phyloP scores from a whole-genome alignment of 768 basidiomycete genomes.

The Rhizopogon sp. region DNA sequence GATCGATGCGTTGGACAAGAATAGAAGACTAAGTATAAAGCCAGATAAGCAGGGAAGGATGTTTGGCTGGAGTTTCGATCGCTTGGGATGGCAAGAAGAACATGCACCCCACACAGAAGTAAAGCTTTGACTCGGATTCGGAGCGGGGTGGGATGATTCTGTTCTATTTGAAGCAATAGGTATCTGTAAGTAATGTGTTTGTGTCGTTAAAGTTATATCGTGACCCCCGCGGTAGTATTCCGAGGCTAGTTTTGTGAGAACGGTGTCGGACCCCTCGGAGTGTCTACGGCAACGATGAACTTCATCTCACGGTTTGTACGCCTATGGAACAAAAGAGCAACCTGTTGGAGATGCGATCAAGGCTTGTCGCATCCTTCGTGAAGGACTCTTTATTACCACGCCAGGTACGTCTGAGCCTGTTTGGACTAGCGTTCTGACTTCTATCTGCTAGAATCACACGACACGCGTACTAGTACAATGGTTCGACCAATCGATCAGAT shows the following conservation, averaged over 20 bases:
- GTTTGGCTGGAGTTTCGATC: constrained; percentile 41
- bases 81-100: constrained; percentile 36
- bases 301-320: not conserved
- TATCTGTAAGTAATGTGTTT: not conserved
- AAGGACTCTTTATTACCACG: constrained; percentile 45
- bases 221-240: not conserved
- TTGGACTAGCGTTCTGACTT: not conserved
- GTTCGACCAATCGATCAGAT: constrained; percentile 32
- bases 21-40: constrained; percentile 27
- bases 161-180: not conserved
- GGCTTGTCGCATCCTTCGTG: constrained; percentile 39
- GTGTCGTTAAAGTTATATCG: not conserved
- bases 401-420: constrained; percentile 12
- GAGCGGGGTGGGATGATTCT: not conserved
- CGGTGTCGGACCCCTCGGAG: not conserved
- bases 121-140: not conserved
- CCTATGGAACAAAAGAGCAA: constrained; percentile 33
- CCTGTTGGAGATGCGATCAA: constrained; percentile 41
- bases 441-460: constrained; percentile 17
- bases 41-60: constrained; percentile 23
- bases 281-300: too few species aligned
- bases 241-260: not conserved
- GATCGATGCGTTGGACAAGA: constrained; percentile 28
- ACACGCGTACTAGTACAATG: constrained; percentile 27
- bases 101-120: not conserved